Evolutionary conservation across 371 early-diverging fungal species (phyloP), one percentile per base, ranked within the genome.

Genomic region (Mucor plumbeus): DNA sequence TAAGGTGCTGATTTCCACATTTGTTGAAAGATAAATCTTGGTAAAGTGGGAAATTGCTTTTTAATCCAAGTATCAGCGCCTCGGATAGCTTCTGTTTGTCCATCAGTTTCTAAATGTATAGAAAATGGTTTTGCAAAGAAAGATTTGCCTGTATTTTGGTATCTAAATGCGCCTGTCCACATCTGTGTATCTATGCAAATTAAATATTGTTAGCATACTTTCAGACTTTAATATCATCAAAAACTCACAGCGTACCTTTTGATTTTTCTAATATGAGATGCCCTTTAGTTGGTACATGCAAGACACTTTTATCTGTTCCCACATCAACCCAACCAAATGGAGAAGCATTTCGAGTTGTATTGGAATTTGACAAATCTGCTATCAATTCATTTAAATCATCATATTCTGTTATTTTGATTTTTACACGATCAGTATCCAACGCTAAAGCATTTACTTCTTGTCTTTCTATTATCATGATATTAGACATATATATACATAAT

Each of bases 11-110:
- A 63, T 62, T 90, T 43, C n/a, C 10, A 15, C 15, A 65, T 39
- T 15, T 17, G 26, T 7, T 21, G 10, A 3, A 47, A 8, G 5
- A 62, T 31, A 14, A 4, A n/a, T 35, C 2, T 34, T 15, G 40
- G 34, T 0, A 34, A 19, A 7, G 14, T 17, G 6, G 70, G 40
- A 21, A 74, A 63, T 7, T 65, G 76, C 38, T 68, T 70, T 41
- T 50, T 44, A 0, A 90, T 50, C 86, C 87, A 87, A 0, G 86
- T 88, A 65, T 92, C 93, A 1, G 86, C 80, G 15, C 82, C 90
- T n/a, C 72, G 84, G 17, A 92, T 71, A 9, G 87, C 88, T 11
- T 73, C 71, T 19, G 63, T 57, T 21, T 88, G 72, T 8, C 80
- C 70, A 63, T 83, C 84, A 1, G 86, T 65, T 33, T 65, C 71